Base-by-base conservation (phyloP, 2,329 filamentous ascomycete species). In the Tolypocladium tundrense region DNA sequence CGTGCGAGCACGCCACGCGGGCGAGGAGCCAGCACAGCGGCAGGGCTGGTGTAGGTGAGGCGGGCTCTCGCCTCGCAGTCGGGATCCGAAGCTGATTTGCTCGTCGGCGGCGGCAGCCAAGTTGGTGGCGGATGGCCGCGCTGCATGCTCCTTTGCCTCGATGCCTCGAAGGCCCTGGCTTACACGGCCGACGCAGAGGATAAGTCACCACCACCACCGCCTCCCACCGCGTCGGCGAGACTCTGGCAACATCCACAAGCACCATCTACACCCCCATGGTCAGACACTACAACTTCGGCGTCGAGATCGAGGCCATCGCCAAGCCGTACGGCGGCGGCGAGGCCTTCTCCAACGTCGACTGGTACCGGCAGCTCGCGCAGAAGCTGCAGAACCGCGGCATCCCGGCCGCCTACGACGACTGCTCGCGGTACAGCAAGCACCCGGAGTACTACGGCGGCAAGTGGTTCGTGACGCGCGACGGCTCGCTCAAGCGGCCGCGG, bases 371-470 rank as follows among this genome's bases (percentile, higher is more conserved):
- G 52, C 67, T 74, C 27, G 72, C 72, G 9, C 68, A 72, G 60
- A 73, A 73, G 60, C 66, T 74, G 24, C 67, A 65, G 13, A 74
- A 74, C 64, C 66, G 72, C 7, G 70, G 70, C 59, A 72, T 74
- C 58, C 61, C 68, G 43, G 72, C 72, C 31, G 68, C 70, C 5
- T 67, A 72, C 60, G 71, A 74, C 57, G 70, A 73, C 61, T 68
- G 69, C 60, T 73, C 70, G 42, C 66, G 64, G 51, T 74, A 73
- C 62, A 72, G 69, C 67, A 75, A 75, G 59, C 72, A 74, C 37
- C 72, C 72, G 2, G 72, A 75, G 61, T 73, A 74, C 62, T 74
- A 75, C 52, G 71, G 71, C 58, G 71, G 70, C 19, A 74, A 75
- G 62, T 74, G 72, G 72, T 75, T 73, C 59, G 70, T 75, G 57